Percentiles rank a stretch among this genome's conserved stretches.
Conservation (phyloP, 2,329 filamentous ascomycete genomes). For the Ophiostoma quercus region DNA sequence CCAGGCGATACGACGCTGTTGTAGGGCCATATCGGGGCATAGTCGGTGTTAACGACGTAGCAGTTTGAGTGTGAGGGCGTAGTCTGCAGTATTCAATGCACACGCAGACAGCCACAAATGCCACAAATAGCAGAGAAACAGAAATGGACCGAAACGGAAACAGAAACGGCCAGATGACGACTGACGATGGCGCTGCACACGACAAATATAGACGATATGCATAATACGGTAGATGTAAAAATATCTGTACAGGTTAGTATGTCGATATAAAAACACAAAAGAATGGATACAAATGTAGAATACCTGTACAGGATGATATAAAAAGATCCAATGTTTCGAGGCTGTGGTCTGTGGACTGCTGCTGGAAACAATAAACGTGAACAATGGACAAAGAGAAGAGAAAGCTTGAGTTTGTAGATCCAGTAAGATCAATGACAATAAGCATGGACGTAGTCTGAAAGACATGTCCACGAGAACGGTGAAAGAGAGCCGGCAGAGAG, state of each 20-base stretch:
- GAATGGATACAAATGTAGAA: neutral
- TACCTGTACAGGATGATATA: neutral
- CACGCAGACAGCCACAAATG: neutral
- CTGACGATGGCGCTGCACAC: neutral
- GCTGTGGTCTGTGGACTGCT: neutral
- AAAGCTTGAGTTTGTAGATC: neutral
- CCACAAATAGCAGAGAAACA: neutral
- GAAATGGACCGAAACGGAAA: neutral
- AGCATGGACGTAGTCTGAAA: neutral
- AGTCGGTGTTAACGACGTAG: conserved; percentile 6
- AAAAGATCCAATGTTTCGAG: neutral
- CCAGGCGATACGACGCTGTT: conserved; percentile 7
- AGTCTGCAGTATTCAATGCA: neutral
- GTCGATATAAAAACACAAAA: neutral
- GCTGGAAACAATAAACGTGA: neutral
- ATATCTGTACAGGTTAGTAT: neutral
- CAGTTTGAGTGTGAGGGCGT: neutral
- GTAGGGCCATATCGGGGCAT: conserved; percentile 2
- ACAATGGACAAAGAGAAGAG: neutral
- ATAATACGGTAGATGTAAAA: neutral
- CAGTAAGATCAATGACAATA: neutral
- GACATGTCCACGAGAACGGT: neutral
- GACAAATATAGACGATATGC: neutral
- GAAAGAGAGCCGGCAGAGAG: neutral
- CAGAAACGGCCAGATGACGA: neutral